Evolutionary conservation across 371 early-diverging fungal genomes (phyloP).

Genomic region (Sporodiniella umbellata): DNA sequence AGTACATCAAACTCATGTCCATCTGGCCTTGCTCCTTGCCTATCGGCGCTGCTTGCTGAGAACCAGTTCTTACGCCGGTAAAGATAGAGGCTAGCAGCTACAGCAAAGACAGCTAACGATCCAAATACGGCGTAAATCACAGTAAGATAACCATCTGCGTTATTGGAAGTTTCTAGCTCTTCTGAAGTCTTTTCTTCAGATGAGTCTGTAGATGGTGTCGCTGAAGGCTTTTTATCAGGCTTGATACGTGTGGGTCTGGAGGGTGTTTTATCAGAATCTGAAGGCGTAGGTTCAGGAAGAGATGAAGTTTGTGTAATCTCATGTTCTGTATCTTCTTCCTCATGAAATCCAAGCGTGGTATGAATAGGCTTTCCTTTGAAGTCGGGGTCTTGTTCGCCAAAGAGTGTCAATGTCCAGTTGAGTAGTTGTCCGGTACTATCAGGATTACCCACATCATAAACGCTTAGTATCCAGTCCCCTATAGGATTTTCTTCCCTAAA

Average conservation of each 20-base stretch:
- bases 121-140: conserved; percentile 14
- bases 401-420: conserved; percentile 69
- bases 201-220: neutral
- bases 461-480: conserved; percentile 83
- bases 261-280: conserved; percentile 10
- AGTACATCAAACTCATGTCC: conserved; percentile 27
- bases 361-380: conserved; percentile 31
- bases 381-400: conserved; percentile 53
- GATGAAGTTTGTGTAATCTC: conserved; percentile 6
- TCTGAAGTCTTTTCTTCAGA: neutral
- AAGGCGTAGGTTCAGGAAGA: neutral
- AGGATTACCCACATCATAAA: conserved; percentile 52
- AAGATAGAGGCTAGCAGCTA: conserved; percentile 16
- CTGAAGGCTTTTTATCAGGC: neutral
- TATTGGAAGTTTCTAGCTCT: neutral
- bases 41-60: neutral
- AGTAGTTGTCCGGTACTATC: conserved; percentile 41
- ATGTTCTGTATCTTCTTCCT: conserved; percentile 16
- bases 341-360: conserved; percentile 2
- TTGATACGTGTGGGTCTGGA: conserved; percentile 25
- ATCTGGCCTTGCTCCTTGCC: conserved; percentile 4
- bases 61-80: conserved; percentile 13
- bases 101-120: conserved; percentile 13
- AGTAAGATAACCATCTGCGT: conserved; percentile 6
- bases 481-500: conserved; percentile 76